A percentile compares a stretch with the other conserved stretches of the same genome.
Conservation (phyloP, 768 basidiomycete genomes). For the Lentinula sp. region DNA sequence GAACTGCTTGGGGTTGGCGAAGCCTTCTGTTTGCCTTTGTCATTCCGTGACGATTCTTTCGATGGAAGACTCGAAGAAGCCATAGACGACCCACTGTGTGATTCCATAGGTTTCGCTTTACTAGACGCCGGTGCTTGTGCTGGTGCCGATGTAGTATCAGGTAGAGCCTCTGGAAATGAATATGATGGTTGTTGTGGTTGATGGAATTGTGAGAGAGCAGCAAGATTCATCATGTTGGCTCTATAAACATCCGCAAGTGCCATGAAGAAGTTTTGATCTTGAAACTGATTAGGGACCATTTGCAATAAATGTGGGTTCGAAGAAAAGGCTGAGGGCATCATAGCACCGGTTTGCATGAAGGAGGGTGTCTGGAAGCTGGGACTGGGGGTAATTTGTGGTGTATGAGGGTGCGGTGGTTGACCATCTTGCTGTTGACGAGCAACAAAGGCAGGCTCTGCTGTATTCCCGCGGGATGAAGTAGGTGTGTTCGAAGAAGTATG, state of each 20-base stretch:
- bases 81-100: background rate
- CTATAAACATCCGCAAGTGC: conserved; percentile 1
- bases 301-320: background rate
- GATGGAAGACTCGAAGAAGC: conserved; percentile 1
- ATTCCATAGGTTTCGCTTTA: background rate
- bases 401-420: background rate
- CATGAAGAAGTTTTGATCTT: background rate
- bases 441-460: background rate
- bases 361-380: background rate
- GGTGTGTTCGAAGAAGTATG: background rate
- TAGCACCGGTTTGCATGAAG: background rate
- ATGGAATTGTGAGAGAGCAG: background rate
- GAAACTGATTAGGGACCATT: background rate
- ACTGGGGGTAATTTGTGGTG: background rate
- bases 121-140: background rate
- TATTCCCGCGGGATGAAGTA: background rate
- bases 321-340: background rate
- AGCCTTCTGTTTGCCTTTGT: conserved; percentile 23
- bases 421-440: background rate
- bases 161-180: background rate
- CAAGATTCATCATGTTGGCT: background rate
- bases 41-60: conserved; percentile 6
- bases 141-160: background rate
- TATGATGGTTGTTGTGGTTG: background rate
- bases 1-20: conserved; percentile 12